Conservation (phyloP, 345 rosid species). For the Angophora floribunda region DNA sequence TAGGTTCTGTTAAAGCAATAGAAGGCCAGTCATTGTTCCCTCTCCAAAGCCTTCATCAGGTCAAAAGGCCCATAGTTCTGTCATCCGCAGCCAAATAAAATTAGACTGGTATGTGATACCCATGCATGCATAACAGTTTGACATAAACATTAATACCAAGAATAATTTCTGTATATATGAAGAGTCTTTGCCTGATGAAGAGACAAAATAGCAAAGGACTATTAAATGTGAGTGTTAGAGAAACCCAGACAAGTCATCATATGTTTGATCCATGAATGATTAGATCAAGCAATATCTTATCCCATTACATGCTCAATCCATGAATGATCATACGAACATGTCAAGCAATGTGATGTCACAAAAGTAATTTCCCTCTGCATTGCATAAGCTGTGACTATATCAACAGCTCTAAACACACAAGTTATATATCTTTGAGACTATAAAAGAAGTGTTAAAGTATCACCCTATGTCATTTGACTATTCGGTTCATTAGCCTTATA, state of each 20-base stretch:
- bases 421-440: not conserved
- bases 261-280: not conserved
- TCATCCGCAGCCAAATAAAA: not conserved
- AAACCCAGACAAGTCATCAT: not conserved
- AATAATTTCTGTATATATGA: not conserved
- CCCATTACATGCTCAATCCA: not conserved
- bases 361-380: not conserved
- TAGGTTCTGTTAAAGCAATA: not conserved
- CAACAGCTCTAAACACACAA: not conserved
- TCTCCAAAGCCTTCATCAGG: not conserved
- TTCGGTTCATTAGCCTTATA: not conserved
- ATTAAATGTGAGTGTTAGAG: not conserved
- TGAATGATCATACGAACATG: not conserved
- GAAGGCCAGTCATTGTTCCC: not conserved
- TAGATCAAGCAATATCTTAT: not conserved
- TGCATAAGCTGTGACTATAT: not conserved
- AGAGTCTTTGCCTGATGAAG: not conserved
- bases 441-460: not conserved
- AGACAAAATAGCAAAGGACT: not conserved
- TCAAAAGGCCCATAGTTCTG: not conserved
- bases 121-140: not conserved
- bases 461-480: not conserved
- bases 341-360: not conserved
- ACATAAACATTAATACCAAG: not conserved
- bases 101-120: not conserved